Conservation (phyloP, 2,329 filamentous ascomycete species). For the Chaetomium olivaceum region DNA sequence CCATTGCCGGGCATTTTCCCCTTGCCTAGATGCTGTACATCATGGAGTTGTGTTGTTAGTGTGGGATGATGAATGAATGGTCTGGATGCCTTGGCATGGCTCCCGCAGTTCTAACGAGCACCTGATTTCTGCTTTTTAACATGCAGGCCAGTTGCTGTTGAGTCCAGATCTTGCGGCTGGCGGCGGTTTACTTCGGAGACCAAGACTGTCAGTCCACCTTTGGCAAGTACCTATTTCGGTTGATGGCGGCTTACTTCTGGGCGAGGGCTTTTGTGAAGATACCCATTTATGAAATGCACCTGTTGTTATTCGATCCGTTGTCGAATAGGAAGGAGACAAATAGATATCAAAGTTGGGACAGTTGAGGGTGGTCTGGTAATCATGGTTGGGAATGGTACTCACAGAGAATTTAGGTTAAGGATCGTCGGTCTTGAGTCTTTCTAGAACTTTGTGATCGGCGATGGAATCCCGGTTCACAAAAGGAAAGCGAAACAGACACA, state of each 20-base stretch:
- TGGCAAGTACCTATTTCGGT: not conserved
- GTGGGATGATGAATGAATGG: not conserved
- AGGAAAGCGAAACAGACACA: slow-evolving; percentile 13
- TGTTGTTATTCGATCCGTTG: not conserved
- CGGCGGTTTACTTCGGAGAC: slow-evolving; percentile 19
- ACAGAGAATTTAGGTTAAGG: not conserved
- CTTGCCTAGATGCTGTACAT: not conserved
- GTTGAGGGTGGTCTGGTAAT: slow-evolving; percentile 12
- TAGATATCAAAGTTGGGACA: not conserved
- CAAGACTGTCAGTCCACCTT: not conserved
- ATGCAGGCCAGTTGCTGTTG: not conserved
- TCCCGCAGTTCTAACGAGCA: not conserved
- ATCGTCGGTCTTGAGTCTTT: not conserved
- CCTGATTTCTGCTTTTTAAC: not conserved
- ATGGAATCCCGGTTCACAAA: slow-evolving; percentile 1
- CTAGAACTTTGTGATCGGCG: not conserved
- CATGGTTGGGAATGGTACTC: not conserved
- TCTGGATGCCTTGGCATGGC: not conserved
- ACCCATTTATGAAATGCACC: not conserved
- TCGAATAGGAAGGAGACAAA: slow-evolving; percentile 22
- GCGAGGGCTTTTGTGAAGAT: not conserved
- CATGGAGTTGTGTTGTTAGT: not conserved
- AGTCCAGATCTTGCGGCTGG: slow-evolving; percentile 12
- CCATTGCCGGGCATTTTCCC: not conserved
- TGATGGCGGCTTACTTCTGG: slow-evolving; percentile 20